Evolutionary conservation across 805 yeast species (phyloP), one percentile per base, ranked within the genome.

Genomic region (Trichomonascus vanleenenianus): DNA sequence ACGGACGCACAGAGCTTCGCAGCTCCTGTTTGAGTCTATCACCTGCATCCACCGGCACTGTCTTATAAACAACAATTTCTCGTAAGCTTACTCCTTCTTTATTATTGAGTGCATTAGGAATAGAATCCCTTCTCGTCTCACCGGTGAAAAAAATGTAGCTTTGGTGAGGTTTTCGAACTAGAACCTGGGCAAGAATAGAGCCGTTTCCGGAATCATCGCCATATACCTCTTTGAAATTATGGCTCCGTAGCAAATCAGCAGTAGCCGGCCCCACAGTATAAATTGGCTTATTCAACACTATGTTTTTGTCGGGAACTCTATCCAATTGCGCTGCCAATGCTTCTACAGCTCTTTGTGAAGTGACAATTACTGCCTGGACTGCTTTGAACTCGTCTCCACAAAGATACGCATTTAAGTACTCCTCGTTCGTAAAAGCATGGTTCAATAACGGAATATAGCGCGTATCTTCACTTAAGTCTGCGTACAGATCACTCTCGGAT

Each of bases 221-320:
- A 46, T 77, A 63, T 0, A 91, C 74, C 49, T 77, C 74, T 1
- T 46, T 57, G 58, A 88, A 91, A 0, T 96, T 96, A 27, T 78
- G 61, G 5, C 68, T 66, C 2, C 59, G 49, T 10, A 91, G 61
- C 14, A 83, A 76, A 12, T 68, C 66, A 15, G 73, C 74, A 0
- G 97, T 91, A 0, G 95, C 88, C 1, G 96, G 96, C 0, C 97
- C 97, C 4, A 91, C 96, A 0, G 96, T 86, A 57, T 80, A 91
- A 0, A 83, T 81, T 0, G 80, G 75, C 48, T 55, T 50, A 2
- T 38, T 12, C 8, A 54, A 48, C 11, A 52, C 40, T 16, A 39
- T 14, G 10, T 39, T 39, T 12, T n/a, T 22, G 27, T 22, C 27
- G 8, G 27, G 27, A 8, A 22, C 27, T 22, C 27, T 22, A 22